phyloP scores from a whole-genome alignment of 805 yeast species.

The Metschnikowia cerradonensis region DNA sequence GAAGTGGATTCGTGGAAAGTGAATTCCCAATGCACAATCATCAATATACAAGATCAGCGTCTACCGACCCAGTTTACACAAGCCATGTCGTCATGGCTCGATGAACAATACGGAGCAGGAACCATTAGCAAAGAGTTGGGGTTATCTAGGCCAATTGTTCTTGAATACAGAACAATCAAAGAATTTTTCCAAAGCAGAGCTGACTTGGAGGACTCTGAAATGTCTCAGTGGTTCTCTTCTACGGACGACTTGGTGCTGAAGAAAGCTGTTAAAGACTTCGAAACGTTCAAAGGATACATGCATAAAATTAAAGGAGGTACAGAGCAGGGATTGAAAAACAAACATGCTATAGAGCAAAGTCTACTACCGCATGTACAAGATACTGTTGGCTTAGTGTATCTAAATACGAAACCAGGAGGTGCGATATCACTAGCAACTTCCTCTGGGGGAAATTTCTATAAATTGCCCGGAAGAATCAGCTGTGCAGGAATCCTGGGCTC shows the following conservation, averaged over 20 bases:
- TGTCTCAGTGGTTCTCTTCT: not conserved
- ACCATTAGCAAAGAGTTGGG: conserved; percentile 20
- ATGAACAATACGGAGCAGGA: conserved; percentile 13
- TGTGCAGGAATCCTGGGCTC: conserved; percentile 52
- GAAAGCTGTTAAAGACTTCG: not conserved
- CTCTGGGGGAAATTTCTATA: conserved; percentile 53
- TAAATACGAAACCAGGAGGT: conserved; percentile 1
- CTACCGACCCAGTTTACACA: conserved; percentile 31
- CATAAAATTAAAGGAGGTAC: not conserved
- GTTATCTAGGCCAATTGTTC: conserved; percentile 32
- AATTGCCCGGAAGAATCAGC: conserved; percentile 47
- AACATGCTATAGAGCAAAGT: not conserved
- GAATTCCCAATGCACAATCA: conserved; percentile 15
- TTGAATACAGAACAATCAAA: conserved; percentile 10
- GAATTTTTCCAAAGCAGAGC: not conserved
- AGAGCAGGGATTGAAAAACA: not conserved
- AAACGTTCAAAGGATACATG: not conserved
- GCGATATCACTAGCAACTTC: conserved; percentile 31
- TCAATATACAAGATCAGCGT: conserved; percentile 8
- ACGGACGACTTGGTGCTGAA: not conserved
- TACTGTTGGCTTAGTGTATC: conserved; percentile 42
- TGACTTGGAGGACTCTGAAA: not conserved
- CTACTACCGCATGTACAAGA: conserved; percentile 27
- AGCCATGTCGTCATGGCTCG: conserved; percentile 23
- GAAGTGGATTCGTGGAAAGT: conserved; percentile 11